These are phyloP conservation scores for Cymbidium sinense DNA, from an alignment of 106 monocot genomes.

Conservation along the genomic window DNA sequence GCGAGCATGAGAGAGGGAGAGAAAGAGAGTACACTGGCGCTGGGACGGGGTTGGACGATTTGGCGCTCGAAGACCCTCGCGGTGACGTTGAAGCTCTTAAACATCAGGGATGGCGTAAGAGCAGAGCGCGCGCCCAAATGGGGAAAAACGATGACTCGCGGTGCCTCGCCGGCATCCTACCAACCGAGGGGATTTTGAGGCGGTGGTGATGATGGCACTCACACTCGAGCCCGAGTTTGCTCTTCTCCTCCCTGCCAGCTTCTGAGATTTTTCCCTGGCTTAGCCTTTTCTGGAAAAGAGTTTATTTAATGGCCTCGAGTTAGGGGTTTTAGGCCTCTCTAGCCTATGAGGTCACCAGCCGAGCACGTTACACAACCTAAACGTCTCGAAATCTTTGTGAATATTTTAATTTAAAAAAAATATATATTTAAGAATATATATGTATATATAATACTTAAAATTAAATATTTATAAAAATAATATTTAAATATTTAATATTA, in stretches of 20 bases:
- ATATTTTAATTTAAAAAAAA: too few species aligned
- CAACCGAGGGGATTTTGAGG: not conserved
- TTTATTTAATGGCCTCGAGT: not conserved
- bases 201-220: not conserved
- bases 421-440: too few species aligned
- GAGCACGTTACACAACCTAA: not conserved
- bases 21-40: constrained; percentile 54
- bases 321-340: not conserved
- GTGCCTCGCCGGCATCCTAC: not conserved
- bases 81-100: constrained; percentile 74
- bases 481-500: too few species aligned
- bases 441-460: too few species aligned
- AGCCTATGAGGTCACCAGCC: not conserved
- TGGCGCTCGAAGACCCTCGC: constrained; percentile 98
- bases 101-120: constrained; percentile 23
- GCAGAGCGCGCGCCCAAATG: not conserved
- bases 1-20: not conserved
- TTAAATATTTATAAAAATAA: too few species aligned
- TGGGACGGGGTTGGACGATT: constrained; percentile 73
- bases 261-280: not conserved
- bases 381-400: too few species aligned
- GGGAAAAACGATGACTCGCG: not conserved
- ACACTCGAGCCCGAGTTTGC: not conserved
- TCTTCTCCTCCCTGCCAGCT: not conserved
- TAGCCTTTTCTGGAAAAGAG: too few species aligned